A percentile compares a stretch with the other conserved stretches of the same genome.
phyloP scores from a whole-genome alignment of 805 yeast species.

The Saturnispora zaruensis region DNA sequence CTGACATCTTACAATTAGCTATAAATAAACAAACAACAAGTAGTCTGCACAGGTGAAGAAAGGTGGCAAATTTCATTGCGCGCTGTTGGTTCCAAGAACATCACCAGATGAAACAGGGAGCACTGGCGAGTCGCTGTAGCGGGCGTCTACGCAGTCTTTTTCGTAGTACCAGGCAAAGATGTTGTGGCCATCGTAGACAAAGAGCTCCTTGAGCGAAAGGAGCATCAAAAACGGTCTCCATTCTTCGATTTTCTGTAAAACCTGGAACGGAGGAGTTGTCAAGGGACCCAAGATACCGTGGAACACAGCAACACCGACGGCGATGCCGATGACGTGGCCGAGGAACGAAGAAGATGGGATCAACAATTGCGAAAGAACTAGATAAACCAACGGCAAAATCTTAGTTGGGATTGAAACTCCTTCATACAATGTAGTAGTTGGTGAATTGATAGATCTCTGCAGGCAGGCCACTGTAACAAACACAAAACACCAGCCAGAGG shows the following conservation, averaged over 20 bases:
- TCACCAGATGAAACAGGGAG: background rate
- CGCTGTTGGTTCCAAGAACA: background rate
- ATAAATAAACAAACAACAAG: background rate
- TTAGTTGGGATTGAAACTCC: conserved; percentile 48
- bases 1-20: conserved; percentile 38
- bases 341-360: conserved; percentile 62
- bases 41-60: background rate
- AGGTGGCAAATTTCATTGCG: background rate
- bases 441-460: conserved; percentile 18
- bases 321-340: conserved; percentile 64
- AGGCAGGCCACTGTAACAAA: conserved; percentile 55
- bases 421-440: conserved; percentile 20
- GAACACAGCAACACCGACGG: conserved; percentile 57
- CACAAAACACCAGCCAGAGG: conserved; percentile 69
- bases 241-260: conserved; percentile 58
- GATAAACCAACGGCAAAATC: conserved; percentile 44
- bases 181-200: background rate
- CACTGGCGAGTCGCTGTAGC: conserved; percentile 1
- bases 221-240: conserved; percentile 30
- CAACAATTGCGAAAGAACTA: conserved; percentile 42
- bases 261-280: conserved; percentile 56
- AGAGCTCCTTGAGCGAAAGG: conserved; percentile 14
- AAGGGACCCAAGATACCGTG: conserved; percentile 47
- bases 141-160: background rate
- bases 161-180: conserved; percentile 5